Percentiles rank a stretch among this genome's conserved stretches.
Conservation (phyloP, 208 protist genomes). For the Trypanosoma lewisi region DNA sequence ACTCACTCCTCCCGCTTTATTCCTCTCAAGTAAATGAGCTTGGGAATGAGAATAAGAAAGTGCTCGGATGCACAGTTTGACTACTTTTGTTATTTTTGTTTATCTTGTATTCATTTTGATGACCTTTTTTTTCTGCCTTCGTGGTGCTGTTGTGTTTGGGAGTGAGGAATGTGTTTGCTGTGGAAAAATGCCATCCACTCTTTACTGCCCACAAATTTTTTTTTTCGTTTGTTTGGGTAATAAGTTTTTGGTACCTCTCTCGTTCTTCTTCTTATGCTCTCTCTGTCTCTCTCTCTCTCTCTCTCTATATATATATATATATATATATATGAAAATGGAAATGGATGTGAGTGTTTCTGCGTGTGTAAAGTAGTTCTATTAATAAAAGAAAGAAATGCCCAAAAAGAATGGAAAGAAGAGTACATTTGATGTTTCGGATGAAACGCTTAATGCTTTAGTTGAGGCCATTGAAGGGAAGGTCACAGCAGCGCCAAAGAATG, state of each 20-base stretch:
- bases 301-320: constrained; percentile 1
- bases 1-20: constrained; percentile 95
- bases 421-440: constrained; percentile 27
- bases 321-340: no score
- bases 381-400: constrained; percentile 11
- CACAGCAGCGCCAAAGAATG: constrained; percentile 1
- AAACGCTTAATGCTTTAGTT: constrained; percentile 57
- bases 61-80: no score
- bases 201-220: no score
- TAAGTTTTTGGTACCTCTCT: background rate
- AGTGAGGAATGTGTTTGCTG: no score
- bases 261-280: no score
- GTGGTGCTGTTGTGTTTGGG: background rate
- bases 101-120: constrained; percentile 15
- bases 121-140: constrained; percentile 13
- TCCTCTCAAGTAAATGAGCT: constrained; percentile 62
- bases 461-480: constrained; percentile 55
- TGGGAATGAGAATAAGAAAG: background rate
- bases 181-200: background rate
- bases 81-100: constrained; percentile 21
- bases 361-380: background rate
- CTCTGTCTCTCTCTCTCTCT: no score
- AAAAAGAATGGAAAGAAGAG: constrained; percentile 30
- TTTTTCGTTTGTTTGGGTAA: background rate
- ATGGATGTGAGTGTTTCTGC: background rate